A percentile compares a stretch with the other conserved stretches of the same genome.
These are phyloP conservation scores for Dissophora globulifera DNA, from an alignment of 192 early-diverging fungal genomes.

Conservation along the genomic window DNA sequence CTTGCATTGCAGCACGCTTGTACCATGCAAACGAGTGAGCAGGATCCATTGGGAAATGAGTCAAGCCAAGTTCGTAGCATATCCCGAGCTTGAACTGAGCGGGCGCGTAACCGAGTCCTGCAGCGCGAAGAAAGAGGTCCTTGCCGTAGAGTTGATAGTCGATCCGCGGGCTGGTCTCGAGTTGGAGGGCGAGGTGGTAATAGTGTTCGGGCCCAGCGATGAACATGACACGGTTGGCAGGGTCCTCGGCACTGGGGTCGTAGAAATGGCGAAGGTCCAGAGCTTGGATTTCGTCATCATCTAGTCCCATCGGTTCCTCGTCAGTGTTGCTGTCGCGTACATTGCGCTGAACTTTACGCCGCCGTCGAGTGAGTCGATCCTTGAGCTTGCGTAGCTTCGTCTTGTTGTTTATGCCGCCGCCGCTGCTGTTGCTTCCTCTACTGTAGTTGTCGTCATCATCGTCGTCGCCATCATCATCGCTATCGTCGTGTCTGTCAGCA, in stretches of 20 bases:
- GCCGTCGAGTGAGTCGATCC: too few species aligned
- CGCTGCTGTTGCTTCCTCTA: too few species aligned
- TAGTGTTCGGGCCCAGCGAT: slow-evolving; percentile 46
- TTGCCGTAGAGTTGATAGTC: slow-evolving; percentile 59
- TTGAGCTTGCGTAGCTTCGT: too few species aligned
- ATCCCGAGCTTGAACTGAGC: slow-evolving; percentile 66
- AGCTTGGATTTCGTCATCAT: slow-evolving; percentile 5
- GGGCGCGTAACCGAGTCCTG: slow-evolving; percentile 68
- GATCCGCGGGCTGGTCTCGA: slow-evolving; percentile 28
- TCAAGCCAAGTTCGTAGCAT: slow-evolving; percentile 66
- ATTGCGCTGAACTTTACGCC: too few species aligned
- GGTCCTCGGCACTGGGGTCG: slow-evolving; percentile 21
- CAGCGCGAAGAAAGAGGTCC: slow-evolving; percentile 66
- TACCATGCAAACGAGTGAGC: slow-evolving; percentile 70
- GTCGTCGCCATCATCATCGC: neutral
- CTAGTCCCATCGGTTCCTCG: neutral
- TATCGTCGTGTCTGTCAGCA: neutral
- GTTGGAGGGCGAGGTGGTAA: slow-evolving; percentile 43
- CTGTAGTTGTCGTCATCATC: too few species aligned
- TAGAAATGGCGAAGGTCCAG: slow-evolving; percentile 28
- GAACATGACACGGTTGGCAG: slow-evolving; percentile 17
- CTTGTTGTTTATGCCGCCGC: too few species aligned
- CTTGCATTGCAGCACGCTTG: slow-evolving; percentile 67
- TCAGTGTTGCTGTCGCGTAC: too few species aligned
- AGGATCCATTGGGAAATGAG: slow-evolving; percentile 59